These are phyloP conservation scores for Chaetomium strumarium DNA, from an alignment of 2,329 filamentous ascomycete species.

Conservation along the genomic window DNA sequence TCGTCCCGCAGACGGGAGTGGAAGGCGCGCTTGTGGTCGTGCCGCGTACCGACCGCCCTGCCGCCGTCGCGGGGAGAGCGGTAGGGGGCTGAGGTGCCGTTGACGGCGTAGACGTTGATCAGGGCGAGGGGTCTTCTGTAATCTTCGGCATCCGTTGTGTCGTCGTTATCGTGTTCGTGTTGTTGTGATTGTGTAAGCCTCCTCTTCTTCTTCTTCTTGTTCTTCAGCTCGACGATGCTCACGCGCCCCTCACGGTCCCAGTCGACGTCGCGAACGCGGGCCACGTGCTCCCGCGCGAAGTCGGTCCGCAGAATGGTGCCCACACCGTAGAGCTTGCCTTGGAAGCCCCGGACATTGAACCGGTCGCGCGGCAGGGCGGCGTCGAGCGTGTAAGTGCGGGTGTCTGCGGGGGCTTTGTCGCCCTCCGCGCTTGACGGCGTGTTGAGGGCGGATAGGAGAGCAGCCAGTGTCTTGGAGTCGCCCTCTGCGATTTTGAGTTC, in stretches of 20 bases:
- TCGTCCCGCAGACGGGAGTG: slow-evolving; percentile 42
- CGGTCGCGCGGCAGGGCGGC: slow-evolving; percentile 44
- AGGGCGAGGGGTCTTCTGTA: slow-evolving; percentile 32
- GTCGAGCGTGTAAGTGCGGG: slow-evolving; percentile 26
- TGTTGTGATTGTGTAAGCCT: no score
- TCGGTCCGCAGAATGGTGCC: slow-evolving; percentile 43
- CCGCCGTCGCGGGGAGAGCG: slow-evolving; percentile 37
- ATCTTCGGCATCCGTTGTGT: neutral
- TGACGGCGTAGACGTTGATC: slow-evolving; percentile 49
- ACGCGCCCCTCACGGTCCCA: slow-evolving; percentile 50
- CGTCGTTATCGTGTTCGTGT: neutral
- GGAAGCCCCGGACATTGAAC: slow-evolving; percentile 44
- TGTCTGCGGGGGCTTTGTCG: slow-evolving; percentile 6
- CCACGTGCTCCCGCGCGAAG: slow-evolving; percentile 29
- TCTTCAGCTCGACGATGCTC: slow-evolving; percentile 36
- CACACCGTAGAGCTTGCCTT: slow-evolving; percentile 47
- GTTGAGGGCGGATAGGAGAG: slow-evolving; percentile 22
- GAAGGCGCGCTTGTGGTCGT: slow-evolving; percentile 45
- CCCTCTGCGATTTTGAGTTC: slow-evolving; percentile 24
- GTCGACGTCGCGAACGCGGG: slow-evolving; percentile 34
- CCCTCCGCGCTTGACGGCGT: slow-evolving; percentile 4
- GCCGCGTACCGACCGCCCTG: slow-evolving; percentile 37
- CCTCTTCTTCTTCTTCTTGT: no score
- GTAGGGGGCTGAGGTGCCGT: slow-evolving; percentile 44
- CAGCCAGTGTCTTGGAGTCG: slow-evolving; percentile 10